Conservation (phyloP, 1,284 basidiomycete genomes). For the Apiotrichum sp. region DNA sequence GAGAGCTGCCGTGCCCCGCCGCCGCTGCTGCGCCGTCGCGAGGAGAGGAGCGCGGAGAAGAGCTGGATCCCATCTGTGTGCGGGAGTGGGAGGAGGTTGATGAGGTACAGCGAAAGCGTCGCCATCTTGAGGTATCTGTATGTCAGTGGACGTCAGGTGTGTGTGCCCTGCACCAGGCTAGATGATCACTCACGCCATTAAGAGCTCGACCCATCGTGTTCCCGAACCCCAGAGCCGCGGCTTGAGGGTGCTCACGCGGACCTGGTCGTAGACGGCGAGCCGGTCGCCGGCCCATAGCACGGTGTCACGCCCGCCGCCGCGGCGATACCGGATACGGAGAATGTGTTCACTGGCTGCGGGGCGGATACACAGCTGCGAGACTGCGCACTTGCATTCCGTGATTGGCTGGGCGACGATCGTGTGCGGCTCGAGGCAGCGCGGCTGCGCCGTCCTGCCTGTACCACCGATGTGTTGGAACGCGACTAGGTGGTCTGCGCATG, state of each 20-base stretch:
- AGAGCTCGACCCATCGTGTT: slow-evolving; percentile 28
- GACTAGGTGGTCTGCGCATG: background rate
- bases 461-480: too few species aligned
- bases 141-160: background rate
- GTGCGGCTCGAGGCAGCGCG: slow-evolving; percentile 29
- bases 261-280: slow-evolving; percentile 20
- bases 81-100: slow-evolving; percentile 44
- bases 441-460: too few species aligned
- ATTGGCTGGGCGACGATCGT: slow-evolving; percentile 19
- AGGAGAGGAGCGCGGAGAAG: slow-evolving; percentile 21
- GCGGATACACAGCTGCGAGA: slow-evolving; percentile 29
- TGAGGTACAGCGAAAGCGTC: slow-evolving; percentile 37
- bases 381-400: slow-evolving; percentile 7
- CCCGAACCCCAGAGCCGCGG: slow-evolving; percentile 21
- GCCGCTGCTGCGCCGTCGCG: background rate
- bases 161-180: too few species aligned
- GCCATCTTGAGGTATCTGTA: slow-evolving; percentile 36
- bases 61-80: slow-evolving; percentile 39
- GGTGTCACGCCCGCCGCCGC: slow-evolving; percentile 6
- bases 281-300: slow-evolving; percentile 36
- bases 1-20: slow-evolving; percentile 4
- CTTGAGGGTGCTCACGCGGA: slow-evolving; percentile 22
- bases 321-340: slow-evolving; percentile 23
- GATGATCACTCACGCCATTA: slow-evolving; percentile 26
- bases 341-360: slow-evolving; percentile 23